phyloP scores from a whole-genome alignment of 2,329 filamentous ascomycete species.

The Xylariaceae sp. region DNA sequence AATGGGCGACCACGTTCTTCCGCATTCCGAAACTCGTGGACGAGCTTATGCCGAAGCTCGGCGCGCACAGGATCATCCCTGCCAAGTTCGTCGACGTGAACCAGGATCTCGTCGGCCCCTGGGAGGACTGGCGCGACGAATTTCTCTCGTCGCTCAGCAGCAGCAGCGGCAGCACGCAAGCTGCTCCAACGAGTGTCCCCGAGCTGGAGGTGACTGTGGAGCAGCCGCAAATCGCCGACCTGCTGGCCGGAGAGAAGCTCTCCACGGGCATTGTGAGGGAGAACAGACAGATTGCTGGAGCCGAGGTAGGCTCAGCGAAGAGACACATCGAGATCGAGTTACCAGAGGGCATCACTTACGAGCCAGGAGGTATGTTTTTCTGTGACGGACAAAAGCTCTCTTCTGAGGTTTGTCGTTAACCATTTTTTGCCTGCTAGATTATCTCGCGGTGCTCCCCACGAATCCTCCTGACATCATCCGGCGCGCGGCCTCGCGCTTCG shows the following conservation, averaged over 20 bases:
- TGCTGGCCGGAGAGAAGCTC: conserved; percentile 7
- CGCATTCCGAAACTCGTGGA: conserved; percentile 60
- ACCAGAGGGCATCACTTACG: conserved; percentile 11
- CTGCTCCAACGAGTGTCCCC: not conserved
- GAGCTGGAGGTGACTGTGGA: conserved; percentile 10
- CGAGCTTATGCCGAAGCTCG: conserved; percentile 42
- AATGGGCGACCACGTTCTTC: conserved; percentile 60
- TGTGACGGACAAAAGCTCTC: too few species aligned
- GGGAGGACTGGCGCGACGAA: conserved; percentile 13
- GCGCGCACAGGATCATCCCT: conserved; percentile 33
- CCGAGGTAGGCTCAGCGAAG: conserved; percentile 13
- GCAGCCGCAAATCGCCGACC: conserved; percentile 7
- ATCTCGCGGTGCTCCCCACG: conserved; percentile 14
- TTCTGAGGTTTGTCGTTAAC: not conserved
- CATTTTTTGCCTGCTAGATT: conserved; percentile 7
- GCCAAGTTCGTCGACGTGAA: conserved; percentile 11
- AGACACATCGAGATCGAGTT: conserved; percentile 12
- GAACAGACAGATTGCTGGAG: conserved; percentile 10
- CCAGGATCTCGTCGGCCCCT: conserved; percentile 9
- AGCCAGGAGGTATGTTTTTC: conserved; percentile 14
- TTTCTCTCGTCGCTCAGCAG: conserved; percentile 3
- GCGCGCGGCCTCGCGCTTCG: conserved; percentile 7
- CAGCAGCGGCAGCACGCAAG: conserved; percentile 1
- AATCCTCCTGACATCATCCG: conserved; percentile 8
- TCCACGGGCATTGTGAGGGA: conserved; percentile 6